Percentiles rank a stretch among this genome's conserved stretches.
Evolutionary conservation across 495 filamentous ascomycete species (phyloP).

Genomic region (Aspergillus nanangensis): DNA sequence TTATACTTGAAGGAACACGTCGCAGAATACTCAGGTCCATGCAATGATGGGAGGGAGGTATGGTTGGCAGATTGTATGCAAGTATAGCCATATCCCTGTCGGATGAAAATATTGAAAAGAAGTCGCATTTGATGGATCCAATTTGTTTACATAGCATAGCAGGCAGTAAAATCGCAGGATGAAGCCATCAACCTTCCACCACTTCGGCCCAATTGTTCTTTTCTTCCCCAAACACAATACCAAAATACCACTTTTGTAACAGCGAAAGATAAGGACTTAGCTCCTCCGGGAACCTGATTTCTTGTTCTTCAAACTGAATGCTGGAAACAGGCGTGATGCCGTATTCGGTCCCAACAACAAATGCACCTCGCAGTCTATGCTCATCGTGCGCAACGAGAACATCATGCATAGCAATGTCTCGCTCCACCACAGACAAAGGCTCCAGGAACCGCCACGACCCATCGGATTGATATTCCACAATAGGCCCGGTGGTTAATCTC

Average conservation of each 20-base stretch:
- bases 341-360: background rate
- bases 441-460: background rate
- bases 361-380: background rate
- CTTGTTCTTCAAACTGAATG: background rate
- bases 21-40: no score
- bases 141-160: no score
- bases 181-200: no score
- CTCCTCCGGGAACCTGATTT: background rate
- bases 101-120: no score
- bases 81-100: no score
- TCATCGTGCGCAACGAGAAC: background rate
- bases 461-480: background rate
- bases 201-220: background rate
- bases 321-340: background rate
- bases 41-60: no score
- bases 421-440: slow-evolving; percentile 2
- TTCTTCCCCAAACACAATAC: slow-evolving; percentile 2
- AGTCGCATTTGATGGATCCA: no score
- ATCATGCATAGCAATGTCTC: slow-evolving; percentile 1
- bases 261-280: no score
- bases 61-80: no score
- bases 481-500: background rate
- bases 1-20: no score
- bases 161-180: no score
- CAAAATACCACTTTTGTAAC: background rate